Percentiles rank a stretch among this genome's conserved stretches.
Evolutionary conservation across 2,329 filamentous ascomycete species (phyloP).

Genomic region (Harringtonia lauricola): DNA sequence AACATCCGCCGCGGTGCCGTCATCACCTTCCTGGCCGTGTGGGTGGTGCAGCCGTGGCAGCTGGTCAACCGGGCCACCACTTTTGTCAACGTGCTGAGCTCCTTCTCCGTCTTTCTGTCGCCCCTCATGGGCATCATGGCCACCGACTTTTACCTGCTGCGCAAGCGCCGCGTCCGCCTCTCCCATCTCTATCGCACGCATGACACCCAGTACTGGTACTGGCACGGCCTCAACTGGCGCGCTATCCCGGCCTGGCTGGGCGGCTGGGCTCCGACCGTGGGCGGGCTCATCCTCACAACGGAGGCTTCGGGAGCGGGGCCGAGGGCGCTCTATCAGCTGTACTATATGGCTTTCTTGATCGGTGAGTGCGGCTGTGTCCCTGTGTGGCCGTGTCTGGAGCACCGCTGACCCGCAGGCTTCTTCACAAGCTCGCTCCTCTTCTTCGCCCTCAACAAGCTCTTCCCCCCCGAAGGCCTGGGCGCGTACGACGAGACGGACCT

Average conservation of each 20-base stretch:
- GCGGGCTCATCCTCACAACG: constrained; percentile 26
- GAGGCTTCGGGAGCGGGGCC: constrained; percentile 13
- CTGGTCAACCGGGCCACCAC: constrained; percentile 31
- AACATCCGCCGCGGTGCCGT: constrained; percentile 44
- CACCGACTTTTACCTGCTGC: constrained; percentile 17
- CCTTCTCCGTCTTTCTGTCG: constrained; percentile 20
- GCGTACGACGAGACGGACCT: constrained; percentile 31
- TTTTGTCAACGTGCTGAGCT: constrained; percentile 33
- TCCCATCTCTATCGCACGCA: constrained; percentile 21
- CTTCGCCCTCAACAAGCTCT: constrained; percentile 21
- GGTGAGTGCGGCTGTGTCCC: constrained; percentile 17
- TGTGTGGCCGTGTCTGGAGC: constrained; percentile 6
- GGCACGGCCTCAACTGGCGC: constrained; percentile 25
- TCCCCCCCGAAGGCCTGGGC: constrained; percentile 26
- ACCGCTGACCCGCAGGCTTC: constrained; percentile 1
- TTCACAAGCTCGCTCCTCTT: constrained; percentile 1
- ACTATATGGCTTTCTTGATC: constrained; percentile 34
- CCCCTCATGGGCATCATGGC: constrained; percentile 10
- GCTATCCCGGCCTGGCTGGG: constrained; percentile 27
- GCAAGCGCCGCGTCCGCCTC: constrained; percentile 21
- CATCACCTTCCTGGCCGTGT: constrained; percentile 31
- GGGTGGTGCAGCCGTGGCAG: constrained; percentile 38
- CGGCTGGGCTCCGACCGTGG: constrained; percentile 22
- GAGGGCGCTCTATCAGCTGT: constrained; percentile 20
- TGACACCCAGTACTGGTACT: constrained; percentile 29